phyloP scores from a whole-genome alignment of 2,329 filamentous ascomycete genomes.

The Fusarium newnesense region DNA sequence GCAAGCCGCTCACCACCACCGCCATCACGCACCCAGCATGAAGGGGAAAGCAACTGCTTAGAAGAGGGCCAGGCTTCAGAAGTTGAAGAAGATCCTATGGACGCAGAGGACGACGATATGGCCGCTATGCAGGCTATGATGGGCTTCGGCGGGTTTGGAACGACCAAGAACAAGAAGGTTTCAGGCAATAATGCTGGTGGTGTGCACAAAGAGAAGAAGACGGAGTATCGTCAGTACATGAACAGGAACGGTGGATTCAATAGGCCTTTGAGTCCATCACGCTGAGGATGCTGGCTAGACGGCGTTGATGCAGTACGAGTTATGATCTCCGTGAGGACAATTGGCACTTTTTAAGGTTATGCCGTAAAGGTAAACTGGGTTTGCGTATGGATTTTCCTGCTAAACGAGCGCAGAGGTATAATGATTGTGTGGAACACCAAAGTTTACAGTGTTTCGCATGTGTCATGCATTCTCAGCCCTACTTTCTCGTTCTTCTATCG shows the following conservation, averaged over 20 bases:
- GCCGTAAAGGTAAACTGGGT: background rate
- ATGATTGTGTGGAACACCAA: background rate
- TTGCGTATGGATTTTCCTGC: background rate
- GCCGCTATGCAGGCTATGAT: conserved; percentile 84
- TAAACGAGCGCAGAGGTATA: background rate
- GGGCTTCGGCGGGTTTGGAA: conserved; percentile 88
- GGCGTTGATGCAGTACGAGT: background rate
- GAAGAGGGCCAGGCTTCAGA: conserved; percentile 20
- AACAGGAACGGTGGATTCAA: conserved; percentile 87
- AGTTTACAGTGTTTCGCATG: background rate
- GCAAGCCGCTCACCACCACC: conserved; percentile 41
- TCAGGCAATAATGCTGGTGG: conserved; percentile 85
- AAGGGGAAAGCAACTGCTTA: conserved; percentile 32
- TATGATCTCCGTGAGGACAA: conserved; percentile 1
- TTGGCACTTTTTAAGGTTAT: background rate
- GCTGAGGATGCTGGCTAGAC: conserved; percentile 41
- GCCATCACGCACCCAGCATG: conserved; percentile 5
- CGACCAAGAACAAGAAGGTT: conserved; percentile 90
- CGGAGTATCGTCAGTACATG: conserved; percentile 97
- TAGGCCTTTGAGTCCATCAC: conserved; percentile 72
- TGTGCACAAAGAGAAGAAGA: conserved; percentile 92
- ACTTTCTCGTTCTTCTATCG: background rate
- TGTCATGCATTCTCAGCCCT: background rate
- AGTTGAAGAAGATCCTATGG: conserved; percentile 39
- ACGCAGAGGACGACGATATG: conserved; percentile 70